Evolutionary conservation across 306 rosid genomes (phyloP).

Genomic region (Prunus kanzakura): DNA sequence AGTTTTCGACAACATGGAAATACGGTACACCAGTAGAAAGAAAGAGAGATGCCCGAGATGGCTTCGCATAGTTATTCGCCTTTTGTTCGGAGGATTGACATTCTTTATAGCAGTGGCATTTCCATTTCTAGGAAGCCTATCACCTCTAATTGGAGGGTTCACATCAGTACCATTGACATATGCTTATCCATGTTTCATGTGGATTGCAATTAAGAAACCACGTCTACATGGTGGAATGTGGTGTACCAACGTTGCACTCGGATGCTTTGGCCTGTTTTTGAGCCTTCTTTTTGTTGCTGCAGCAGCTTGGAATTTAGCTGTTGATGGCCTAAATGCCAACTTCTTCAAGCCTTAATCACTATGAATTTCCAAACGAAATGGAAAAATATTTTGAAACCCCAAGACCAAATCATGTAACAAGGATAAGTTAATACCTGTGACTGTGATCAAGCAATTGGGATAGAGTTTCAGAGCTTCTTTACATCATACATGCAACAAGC

Average conservation of each 20-base stretch:
- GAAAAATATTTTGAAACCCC: not conserved
- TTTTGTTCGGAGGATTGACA: slow-evolving; percentile 52
- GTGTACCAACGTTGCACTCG: slow-evolving; percentile 44
- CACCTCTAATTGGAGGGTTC: slow-evolving; percentile 46
- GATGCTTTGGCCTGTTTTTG: slow-evolving; percentile 46
- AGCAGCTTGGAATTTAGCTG: slow-evolving; percentile 33
- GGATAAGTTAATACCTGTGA: not conserved
- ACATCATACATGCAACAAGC: too few relatives aligned
- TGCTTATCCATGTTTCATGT: slow-evolving; percentile 76
- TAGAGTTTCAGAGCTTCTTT: too few relatives aligned
- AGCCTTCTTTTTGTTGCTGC: slow-evolving; percentile 40
- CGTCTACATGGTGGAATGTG: slow-evolving; percentile 17
- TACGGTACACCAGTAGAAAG: slow-evolving; percentile 37
- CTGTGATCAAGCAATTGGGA: not conserved
- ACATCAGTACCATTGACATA: slow-evolving; percentile 57
- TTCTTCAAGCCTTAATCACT: slow-evolving; percentile 48
- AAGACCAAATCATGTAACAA: not conserved
- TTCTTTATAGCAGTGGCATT: slow-evolving; percentile 50
- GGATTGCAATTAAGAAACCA: slow-evolving; percentile 62
- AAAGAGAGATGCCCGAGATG: slow-evolving; percentile 36
- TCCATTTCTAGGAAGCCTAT: slow-evolving; percentile 53
- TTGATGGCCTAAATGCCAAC: slow-evolving; percentile 43
- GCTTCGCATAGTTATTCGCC: slow-evolving; percentile 29
- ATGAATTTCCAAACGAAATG: not conserved
- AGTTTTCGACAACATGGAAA: slow-evolving; percentile 60